Base-by-base conservation (phyloP, 257 asterid genomes). In the Buddleja alternifolia region DNA sequence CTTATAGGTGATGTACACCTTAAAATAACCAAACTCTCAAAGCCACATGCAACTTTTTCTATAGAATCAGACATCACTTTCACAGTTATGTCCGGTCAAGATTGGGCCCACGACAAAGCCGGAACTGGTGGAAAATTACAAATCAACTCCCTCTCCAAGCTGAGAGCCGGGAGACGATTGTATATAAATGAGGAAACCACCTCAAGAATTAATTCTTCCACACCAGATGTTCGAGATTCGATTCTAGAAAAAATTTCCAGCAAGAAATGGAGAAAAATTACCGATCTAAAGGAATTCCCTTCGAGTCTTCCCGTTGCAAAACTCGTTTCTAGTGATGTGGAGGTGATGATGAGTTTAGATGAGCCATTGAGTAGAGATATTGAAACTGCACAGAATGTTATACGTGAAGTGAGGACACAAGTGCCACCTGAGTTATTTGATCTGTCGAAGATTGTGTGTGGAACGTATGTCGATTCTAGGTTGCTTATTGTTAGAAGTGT, bases 341-440 rank as follows among this genome's bases (percentile, higher is more conserved):
- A 81, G 10, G 52, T 88, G 55, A 16, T 78, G 6, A 67, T 93
- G 95, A 88, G 84, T 51, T 37, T 93, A 51, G 87, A 81, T 11
- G 78, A 85, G 63, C 92, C 94, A 0, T 66, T 90, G 51, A 73
- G 75, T 40, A 47, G 76, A 25, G 69, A 85, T 9, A 53, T 80
- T 3, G 46, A 63, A 70, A 63, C 51, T 2, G 96, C 94, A 12
- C 85, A 80, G 62, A 72, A 70, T 24, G 90, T 89, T 14, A 64
- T 88, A 29, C 80, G 75, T 0, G 97, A 93, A 50, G 88, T 85
- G 53, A 82, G 91, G 56, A 78, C 74, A 60, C 99, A 90, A 48
- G 71, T 90, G 16, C 99, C 99, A 0, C 93, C 94, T 2, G 99
- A 90, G 74, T 47, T 84, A 69, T 90, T 90, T 50, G 98, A 90